Evolutionary conservation across 495 filamentous ascomycete genomes (phyloP).

Genomic region (Podospora pseudocomata): DNA sequence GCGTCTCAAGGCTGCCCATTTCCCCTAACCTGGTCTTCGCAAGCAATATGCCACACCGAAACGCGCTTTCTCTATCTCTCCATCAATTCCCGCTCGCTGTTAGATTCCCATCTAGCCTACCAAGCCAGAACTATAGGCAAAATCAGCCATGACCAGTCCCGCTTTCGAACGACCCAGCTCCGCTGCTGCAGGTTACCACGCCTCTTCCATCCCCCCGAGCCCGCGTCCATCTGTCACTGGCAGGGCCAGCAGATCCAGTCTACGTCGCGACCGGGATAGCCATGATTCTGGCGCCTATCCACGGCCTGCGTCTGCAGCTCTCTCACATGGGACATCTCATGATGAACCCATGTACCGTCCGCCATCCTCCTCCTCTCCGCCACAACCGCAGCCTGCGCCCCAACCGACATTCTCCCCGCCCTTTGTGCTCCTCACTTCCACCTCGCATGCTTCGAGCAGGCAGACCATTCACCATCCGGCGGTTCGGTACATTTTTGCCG

Average conservation of each 20-base stretch:
- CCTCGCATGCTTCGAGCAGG: conserved; percentile 31
- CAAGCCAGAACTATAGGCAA: neutral
- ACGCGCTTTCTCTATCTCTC: neutral
- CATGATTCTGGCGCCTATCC: conserved; percentile 15
- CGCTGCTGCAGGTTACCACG: conserved; percentile 21
- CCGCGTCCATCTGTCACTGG: conserved; percentile 30
- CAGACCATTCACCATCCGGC: conserved; percentile 64
- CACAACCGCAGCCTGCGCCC: conserved; percentile 9
- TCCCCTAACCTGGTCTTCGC: neutral
- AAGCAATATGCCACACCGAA: neutral
- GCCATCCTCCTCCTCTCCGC: conserved; percentile 4
- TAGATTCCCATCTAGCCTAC: neutral
- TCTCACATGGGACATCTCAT: conserved; percentile 3
- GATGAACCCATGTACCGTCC: conserved; percentile 10
- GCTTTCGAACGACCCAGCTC: conserved; percentile 28
- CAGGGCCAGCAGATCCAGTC: conserved; percentile 28
- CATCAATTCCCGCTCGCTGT: neutral
- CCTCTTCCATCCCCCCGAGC: conserved; percentile 26
- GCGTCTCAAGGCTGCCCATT: neutral
- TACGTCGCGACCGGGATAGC: conserved; percentile 29
- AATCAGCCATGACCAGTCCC: conserved; percentile 25
- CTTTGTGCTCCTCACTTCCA: conserved; percentile 59
- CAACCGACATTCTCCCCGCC: conserved; percentile 56
- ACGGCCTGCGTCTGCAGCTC: conserved; percentile 23
- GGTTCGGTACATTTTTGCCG: conserved; percentile 86